These are phyloP conservation scores for Fusarium nisikadoi DNA, from an alignment of 2,329 filamentous ascomycete species.

Conservation along the genomic window DNA sequence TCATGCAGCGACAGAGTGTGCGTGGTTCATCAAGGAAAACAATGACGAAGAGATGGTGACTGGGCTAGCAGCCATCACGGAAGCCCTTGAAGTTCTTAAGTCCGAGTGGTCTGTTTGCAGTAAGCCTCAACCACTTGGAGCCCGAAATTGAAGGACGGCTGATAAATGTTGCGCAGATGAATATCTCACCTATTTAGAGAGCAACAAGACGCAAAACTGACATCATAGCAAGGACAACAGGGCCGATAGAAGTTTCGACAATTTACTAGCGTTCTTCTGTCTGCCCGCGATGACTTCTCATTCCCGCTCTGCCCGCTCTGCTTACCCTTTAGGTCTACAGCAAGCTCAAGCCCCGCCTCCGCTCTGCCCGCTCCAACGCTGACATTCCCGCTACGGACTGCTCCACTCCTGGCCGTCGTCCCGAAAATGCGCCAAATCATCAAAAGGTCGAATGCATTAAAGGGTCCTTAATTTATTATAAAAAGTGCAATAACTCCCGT, in stretches of 20 bases:
- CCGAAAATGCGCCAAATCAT: no score
- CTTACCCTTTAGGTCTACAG: not conserved
- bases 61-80: not conserved
- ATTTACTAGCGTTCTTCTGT: not conserved
- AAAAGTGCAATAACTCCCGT: fast-evolving
- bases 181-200: not conserved
- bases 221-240: not conserved
- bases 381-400: not conserved
- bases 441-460: no score
- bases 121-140: not conserved
- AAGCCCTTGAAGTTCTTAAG: not conserved
- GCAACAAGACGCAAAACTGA: fast-evolving
- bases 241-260: not conserved
- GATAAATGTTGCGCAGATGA: not conserved
- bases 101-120: not conserved
- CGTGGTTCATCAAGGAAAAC: not conserved
- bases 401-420: not conserved
- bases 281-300: not conserved
- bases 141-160: not conserved
- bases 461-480: not conserved
- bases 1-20: not conserved
- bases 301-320: not conserved
- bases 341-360: not conserved
- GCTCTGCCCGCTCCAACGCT: not conserved
- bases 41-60: not conserved